A percentile compares a stretch with the other conserved stretches of the same genome.
These are phyloP conservation scores for Protomyces lactucae-debilis DNA, from an alignment of 1,139 yeast genomes.

Conservation along the genomic window DNA sequence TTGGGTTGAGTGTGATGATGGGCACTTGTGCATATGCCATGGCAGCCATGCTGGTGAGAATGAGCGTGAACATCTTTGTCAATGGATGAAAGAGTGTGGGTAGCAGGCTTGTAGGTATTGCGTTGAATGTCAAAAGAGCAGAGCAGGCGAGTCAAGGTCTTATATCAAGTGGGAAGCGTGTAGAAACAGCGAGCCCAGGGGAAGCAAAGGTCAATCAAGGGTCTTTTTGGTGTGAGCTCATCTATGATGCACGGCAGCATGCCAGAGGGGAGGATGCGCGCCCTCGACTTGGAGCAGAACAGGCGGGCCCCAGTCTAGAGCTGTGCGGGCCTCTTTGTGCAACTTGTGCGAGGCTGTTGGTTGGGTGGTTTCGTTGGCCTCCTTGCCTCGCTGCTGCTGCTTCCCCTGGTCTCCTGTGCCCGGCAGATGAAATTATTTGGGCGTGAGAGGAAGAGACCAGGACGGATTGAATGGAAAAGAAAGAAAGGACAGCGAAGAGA, in stretches of 20 bases:
- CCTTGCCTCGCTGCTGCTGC: too few relatives aligned
- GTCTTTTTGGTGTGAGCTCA: not conserved
- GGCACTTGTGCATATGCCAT: slow-evolving; percentile 11
- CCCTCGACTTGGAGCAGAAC: too few relatives aligned
- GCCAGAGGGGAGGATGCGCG: not conserved
- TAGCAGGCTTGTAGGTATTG: too few relatives aligned
- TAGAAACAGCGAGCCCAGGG: too few relatives aligned
- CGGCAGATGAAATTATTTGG: not conserved
- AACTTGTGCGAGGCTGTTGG: too few relatives aligned
- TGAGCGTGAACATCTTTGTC: slow-evolving; percentile 14
- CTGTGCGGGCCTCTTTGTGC: too few relatives aligned
- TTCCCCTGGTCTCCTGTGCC: not conserved
- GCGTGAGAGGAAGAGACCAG: not conserved
- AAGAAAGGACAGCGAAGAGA: too few relatives aligned
- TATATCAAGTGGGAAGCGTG: not conserved
- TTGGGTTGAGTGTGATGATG: slow-evolving; percentile 12
- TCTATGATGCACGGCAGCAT: not conserved
- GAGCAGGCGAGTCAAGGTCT: not conserved
- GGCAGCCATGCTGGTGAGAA: slow-evolving; percentile 11
- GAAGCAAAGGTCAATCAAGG: too few relatives aligned
- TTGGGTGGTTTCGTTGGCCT: too few relatives aligned
- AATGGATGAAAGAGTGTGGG: slow-evolving; percentile 6
- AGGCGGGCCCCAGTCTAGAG: too few relatives aligned
- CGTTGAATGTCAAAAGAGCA: not conserved
- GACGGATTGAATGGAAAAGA: not conserved